Conservation (phyloP, 495 filamentous ascomycete genomes). For the Tuber calosporum region DNA sequence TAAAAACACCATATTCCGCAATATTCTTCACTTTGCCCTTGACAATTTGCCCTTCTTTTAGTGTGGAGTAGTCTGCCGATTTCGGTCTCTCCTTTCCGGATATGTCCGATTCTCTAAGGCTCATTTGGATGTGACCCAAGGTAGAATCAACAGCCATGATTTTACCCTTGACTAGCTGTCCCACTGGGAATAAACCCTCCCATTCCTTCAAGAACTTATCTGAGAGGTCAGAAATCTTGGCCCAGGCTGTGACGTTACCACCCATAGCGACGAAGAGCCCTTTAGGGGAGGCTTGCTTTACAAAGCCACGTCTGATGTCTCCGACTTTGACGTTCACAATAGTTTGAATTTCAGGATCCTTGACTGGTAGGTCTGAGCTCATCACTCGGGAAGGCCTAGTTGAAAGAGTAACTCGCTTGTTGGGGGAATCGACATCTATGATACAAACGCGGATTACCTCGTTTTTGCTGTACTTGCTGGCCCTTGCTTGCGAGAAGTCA, state of each 20-base stretch:
- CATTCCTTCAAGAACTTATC: slow-evolving; percentile 90
- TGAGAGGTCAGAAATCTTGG: slow-evolving; percentile 77
- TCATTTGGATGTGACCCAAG: slow-evolving; percentile 72
- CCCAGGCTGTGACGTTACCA: slow-evolving; percentile 68
- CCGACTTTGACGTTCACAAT: slow-evolving; percentile 64
- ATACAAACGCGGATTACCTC: slow-evolving; percentile 79
- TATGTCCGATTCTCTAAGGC: slow-evolving; percentile 72
- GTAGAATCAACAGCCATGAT: slow-evolving; percentile 59
- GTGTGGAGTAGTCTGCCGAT: slow-evolving; percentile 59
- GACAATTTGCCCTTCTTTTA: slow-evolving; percentile 69
- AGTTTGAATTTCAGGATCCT: slow-evolving; percentile 68
- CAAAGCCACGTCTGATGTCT: slow-evolving; percentile 78
- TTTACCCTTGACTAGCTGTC: slow-evolving; percentile 83
- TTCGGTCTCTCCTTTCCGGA: slow-evolving; percentile 66
- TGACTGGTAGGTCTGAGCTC: slow-evolving; percentile 74
- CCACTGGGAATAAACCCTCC: slow-evolving; percentile 78
- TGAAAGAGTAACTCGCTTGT: slow-evolving; percentile 75
- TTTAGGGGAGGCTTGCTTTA: slow-evolving; percentile 76
- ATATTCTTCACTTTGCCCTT: slow-evolving; percentile 88
- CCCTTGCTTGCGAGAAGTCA: slow-evolving; percentile 65
- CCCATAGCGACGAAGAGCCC: slow-evolving; percentile 78
- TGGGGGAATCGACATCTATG: slow-evolving; percentile 66
- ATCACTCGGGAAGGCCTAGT: slow-evolving; percentile 78
- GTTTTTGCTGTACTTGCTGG: slow-evolving; percentile 60
- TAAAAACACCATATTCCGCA: slow-evolving; percentile 89